Base-by-base conservation (phyloP, 1,139 yeast species). In the Debaryomyces psychrophilus region DNA sequence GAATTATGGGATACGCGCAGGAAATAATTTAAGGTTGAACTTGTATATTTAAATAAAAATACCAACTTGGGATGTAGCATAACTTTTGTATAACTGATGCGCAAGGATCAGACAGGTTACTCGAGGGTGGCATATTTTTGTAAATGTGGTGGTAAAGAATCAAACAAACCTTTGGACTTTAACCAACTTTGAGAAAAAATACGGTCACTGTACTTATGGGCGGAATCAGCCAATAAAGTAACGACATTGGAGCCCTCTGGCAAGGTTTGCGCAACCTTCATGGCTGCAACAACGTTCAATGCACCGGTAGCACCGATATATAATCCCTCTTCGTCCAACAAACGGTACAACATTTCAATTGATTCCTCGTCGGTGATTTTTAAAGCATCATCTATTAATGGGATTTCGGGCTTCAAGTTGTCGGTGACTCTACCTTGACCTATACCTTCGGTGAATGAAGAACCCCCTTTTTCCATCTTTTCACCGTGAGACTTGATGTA, bases 391-490 rank as follows among this genome's bases (percentile, higher is more conserved):
- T 90, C 87, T 41, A 88, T 77, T 18, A 79, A 60, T 14, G 77
- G 85, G 28, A 90, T 68, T 52, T 89, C 96, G 31, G 83, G 88
- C 34, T 75, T 73, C 67, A 90, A 77, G 64, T 90, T 90, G 52
- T 81, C 87, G 7, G 97, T 90, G 57, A 90, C 86, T 57, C 97
- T 79, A 41, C 96, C 97, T 68, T 90, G 97, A 31, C 97, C 97
- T 67, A 90, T 89, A 34, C 97, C 97, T 68, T 90, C 97, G 14
- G 97, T 90, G 66, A 92, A 90, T 1, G 96, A 87, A 2, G 87
- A 79, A 23, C 97, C 97, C 2, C 81, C 81, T 56, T 90, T 77
- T 31, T 79, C 81, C 57, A 81, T 67, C 38, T 78, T 73, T 58
- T 81, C 71, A 17, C 90, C 90, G 12, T 81, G 80, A 8, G 87